phyloP scores from a whole-genome alignment of 345 rosid genomes.

The Eucalyptus rudis region DNA sequence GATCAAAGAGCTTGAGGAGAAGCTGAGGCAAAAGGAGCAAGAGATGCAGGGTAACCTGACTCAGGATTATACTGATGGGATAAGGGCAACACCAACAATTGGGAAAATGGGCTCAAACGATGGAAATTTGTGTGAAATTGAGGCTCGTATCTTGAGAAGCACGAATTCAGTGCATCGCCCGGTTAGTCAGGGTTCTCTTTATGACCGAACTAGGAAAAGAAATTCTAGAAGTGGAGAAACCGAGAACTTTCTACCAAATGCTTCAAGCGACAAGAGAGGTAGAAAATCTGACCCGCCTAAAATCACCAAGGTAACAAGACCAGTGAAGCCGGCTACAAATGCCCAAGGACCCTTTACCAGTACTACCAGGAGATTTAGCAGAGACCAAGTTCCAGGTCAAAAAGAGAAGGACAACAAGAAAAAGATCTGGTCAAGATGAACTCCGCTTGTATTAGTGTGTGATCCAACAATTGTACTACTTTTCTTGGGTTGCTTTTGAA shows the following conservation, averaged over 20 bases:
- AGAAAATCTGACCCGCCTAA: constrained; percentile 83
- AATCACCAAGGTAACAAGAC: constrained; percentile 30
- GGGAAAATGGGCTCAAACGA: constrained; percentile 30
- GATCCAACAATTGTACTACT: not conserved
- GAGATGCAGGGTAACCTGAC: constrained; percentile 22
- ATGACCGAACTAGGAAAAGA: constrained; percentile 46
- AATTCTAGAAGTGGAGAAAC: constrained; percentile 62
- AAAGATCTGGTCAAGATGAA: constrained; percentile 64
- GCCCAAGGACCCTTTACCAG: constrained; percentile 16
- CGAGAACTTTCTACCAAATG: constrained; percentile 34
- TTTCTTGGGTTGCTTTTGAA: not conserved
- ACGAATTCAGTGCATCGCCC: constrained; percentile 45
- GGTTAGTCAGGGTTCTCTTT: constrained; percentile 17
- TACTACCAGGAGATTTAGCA: constrained; percentile 33
- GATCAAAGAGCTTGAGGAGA: constrained; percentile 82
- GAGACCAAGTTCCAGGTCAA: constrained; percentile 34
- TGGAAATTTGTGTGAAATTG: constrained; percentile 28
- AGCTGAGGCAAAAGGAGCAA: constrained; percentile 60
- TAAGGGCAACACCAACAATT: constrained; percentile 34
- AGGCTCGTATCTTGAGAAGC: constrained; percentile 43
- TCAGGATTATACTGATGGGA: constrained; percentile 16
- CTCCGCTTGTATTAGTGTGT: not conserved
- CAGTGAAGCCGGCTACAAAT: constrained; percentile 23
- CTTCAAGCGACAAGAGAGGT: constrained; percentile 34
- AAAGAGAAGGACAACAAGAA: constrained; percentile 64